Evolutionary conservation across 2,329 filamentous ascomycete genomes (phyloP), one percentile per base, ranked within the genome.

Genomic region (Mollisia scopiformis): DNA sequence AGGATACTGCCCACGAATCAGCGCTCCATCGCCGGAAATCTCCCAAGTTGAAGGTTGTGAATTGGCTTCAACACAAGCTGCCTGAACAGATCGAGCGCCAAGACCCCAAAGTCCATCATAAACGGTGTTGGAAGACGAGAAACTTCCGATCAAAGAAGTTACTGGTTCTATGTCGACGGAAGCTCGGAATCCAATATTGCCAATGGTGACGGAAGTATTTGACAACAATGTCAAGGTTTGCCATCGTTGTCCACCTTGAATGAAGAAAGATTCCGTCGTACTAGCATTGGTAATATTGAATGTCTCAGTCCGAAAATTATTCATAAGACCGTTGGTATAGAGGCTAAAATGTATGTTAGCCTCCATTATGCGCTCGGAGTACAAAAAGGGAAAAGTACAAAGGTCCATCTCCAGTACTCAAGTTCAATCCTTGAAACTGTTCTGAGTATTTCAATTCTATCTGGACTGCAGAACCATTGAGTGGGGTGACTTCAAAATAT

Each of bases 171-270:
- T 37, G 11, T 37, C 33, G 11, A 73, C 69, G 1, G 71, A 75
- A 1, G 69, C 57, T 46, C 66, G 14, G 21, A 77, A 70, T 0
- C 77, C 77, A 2, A 76, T 57, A 1, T 59, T 50, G 6, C 59
- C 63, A 50, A 79, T 69, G 0, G 66, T 70, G 2, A 79, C 58
- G 1, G 71, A 68, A 1, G 65, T 68, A 30, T 76, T 71, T 0
- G 73, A 75, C 23, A 78, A 63, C 0, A 78, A 66, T 3, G 68
- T 67, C n/a, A 78, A 62, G 0, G 74, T 72, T 58, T 77, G 70
- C 76, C 76, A 79, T 60, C 75, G 65, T 60, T 77, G 75, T 0
- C 75, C 76, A 4, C 77, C 77, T 62, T 79, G 77, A 0, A 78
- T 57, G 39, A 79, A 73, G 27, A 70, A 74, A 1, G 71, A 75